Conservation (phyloP, 2,329 filamentous ascomycete species). For the Aureobasidium zeae region DNA sequence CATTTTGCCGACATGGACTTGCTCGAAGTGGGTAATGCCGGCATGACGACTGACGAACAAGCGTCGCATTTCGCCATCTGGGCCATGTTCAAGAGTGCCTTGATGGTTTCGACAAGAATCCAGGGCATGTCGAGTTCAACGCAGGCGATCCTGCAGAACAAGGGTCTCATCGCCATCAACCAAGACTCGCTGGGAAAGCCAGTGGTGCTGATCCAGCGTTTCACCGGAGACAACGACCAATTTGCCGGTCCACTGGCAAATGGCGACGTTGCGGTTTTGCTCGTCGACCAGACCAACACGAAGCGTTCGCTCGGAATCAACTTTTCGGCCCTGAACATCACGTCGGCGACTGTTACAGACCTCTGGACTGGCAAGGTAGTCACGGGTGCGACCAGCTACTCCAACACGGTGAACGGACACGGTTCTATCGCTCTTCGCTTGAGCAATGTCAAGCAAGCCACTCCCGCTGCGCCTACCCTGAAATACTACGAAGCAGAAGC, state of each 20-base stretch:
- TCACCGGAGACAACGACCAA: slow-evolving; percentile 32
- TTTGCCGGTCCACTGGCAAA: slow-evolving; percentile 32
- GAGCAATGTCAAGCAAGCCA: slow-evolving; percentile 25
- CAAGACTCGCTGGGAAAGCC: slow-evolving; percentile 47
- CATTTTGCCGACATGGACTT: slow-evolving; percentile 24
- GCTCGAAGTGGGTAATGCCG: slow-evolving; percentile 25
- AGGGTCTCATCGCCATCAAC: slow-evolving; percentile 49
- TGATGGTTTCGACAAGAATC: slow-evolving; percentile 23
- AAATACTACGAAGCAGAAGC: slow-evolving; percentile 28
- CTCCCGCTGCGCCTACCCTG: slow-evolving; percentile 16
- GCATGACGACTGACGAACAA: slow-evolving; percentile 25
- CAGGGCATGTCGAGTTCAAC: slow-evolving; percentile 19
- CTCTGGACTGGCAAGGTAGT: slow-evolving; percentile 27
- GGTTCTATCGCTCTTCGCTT: slow-evolving; percentile 28
- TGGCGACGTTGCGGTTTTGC: slow-evolving; percentile 28
- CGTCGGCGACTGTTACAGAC: slow-evolving; percentile 29
- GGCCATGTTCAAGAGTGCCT: slow-evolving; percentile 25
- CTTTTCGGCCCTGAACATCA: slow-evolving; percentile 27
- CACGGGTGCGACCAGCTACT: slow-evolving; percentile 19
- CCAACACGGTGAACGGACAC: slow-evolving; percentile 22
- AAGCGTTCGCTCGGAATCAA: slow-evolving; percentile 27
- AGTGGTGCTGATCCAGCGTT: slow-evolving; percentile 39
- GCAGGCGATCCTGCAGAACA: slow-evolving; percentile 34
- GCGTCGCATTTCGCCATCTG: slow-evolving; percentile 25
- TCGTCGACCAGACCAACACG: slow-evolving; percentile 33